Conservation (phyloP, 1,139 yeast species). For the Kodamaea plutei region DNA sequence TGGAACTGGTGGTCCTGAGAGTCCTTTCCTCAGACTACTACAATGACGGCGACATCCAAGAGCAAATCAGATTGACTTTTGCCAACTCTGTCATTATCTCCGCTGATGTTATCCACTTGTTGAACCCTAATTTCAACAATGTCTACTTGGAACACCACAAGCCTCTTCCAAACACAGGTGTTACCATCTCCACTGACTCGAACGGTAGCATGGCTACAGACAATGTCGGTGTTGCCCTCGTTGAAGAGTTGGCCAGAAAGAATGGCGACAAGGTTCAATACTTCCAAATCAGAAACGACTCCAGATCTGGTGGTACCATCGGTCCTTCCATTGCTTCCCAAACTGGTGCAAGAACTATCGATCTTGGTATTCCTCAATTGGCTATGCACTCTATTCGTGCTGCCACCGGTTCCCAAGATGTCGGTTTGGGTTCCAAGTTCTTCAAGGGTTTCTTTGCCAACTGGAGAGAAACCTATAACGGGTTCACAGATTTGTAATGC, state of each 20-base stretch:
- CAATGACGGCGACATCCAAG: constrained; percentile 20
- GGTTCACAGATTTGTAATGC: constrained; percentile 40
- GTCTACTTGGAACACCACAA: constrained; percentile 70
- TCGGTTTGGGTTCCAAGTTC: constrained; percentile 63
- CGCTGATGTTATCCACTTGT: constrained; percentile 63
- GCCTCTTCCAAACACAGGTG: constrained; percentile 75
- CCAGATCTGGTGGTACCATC: constrained; percentile 75
- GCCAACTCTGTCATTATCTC: constrained; percentile 59
- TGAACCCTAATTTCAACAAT: constrained; percentile 57
- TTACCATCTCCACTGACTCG: constrained; percentile 67
- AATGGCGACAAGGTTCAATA: constrained; percentile 64
- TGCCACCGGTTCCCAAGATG: constrained; percentile 65
- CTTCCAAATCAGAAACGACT: constrained; percentile 68
- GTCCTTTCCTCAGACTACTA: constrained; percentile 25
- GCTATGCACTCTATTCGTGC: constrained; percentile 84
- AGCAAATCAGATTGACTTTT: constrained; percentile 28
- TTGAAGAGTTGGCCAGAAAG: constrained; percentile 58
- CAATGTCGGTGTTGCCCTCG: constrained; percentile 60
- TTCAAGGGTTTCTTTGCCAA: constrained; percentile 57
- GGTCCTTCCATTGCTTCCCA: constrained; percentile 64
- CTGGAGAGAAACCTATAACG: constrained; percentile 51
- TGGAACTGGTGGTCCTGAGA: constrained; percentile 42
- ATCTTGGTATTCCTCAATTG: constrained; percentile 72
- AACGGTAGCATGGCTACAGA: constrained; percentile 83
- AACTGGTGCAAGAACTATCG: constrained; percentile 75